These are phyloP conservation scores for Coniochaeta prunicola DNA, from an alignment of 2,329 filamentous ascomycete species.

Conservation along the genomic window DNA sequence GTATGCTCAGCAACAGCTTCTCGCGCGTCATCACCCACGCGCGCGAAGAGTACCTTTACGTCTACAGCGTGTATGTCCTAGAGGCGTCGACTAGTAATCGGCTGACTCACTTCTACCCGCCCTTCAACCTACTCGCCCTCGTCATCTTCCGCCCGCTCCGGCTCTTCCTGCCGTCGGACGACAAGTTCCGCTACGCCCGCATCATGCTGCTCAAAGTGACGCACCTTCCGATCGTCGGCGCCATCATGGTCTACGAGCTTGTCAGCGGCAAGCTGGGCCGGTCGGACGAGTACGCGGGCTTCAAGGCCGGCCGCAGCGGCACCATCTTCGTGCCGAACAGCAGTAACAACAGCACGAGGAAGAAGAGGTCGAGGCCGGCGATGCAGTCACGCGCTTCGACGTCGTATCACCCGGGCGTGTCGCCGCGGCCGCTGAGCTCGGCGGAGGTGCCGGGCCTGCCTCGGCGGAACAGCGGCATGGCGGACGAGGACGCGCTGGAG, in stretches of 20 bases:
- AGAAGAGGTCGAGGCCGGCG: neutral
- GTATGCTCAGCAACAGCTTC: slow-evolving; percentile 72
- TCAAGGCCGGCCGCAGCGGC: slow-evolving; percentile 21
- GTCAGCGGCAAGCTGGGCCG: slow-evolving; percentile 28
- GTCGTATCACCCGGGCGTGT: neutral
- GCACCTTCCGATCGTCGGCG: slow-evolving; percentile 60
- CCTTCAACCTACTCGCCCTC: slow-evolving; percentile 68
- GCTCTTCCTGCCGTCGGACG: slow-evolving; percentile 57
- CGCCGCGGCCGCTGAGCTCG: neutral
- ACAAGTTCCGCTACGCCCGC: slow-evolving; percentile 52
- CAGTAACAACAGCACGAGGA: neutral
- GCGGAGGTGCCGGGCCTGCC: neutral
- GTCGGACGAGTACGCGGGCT: slow-evolving; percentile 37
- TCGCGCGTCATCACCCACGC: slow-evolving; percentile 56
- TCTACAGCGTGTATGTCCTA: slow-evolving; percentile 61
- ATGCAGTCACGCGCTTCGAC: neutral
- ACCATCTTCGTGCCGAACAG: neutral
- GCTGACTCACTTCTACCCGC: slow-evolving; percentile 63
- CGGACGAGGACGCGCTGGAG: slow-evolving; percentile 15
- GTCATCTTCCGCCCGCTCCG: slow-evolving; percentile 65
- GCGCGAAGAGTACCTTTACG: slow-evolving; percentile 71
- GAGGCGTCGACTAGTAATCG: slow-evolving; percentile 62
- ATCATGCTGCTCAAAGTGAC: slow-evolving; percentile 57
- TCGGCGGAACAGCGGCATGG: neutral
- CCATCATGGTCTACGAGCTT: slow-evolving; percentile 62